Conservation (phyloP, 345 rosid species). For the Dipteronia dyeriana region DNA sequence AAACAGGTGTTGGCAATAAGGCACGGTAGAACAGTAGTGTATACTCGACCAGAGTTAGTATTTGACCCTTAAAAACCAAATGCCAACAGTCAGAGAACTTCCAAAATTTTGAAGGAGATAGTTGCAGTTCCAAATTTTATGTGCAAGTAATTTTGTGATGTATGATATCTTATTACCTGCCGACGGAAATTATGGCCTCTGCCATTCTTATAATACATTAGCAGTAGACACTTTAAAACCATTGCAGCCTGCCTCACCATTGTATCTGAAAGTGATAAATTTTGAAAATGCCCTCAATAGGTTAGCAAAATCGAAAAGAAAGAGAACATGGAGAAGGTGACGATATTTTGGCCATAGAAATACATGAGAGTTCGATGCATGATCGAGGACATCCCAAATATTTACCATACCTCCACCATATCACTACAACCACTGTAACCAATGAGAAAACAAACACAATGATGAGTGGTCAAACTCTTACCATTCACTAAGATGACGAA, state of each 20-base stretch:
- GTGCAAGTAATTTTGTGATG: background rate
- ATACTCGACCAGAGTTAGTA: slow-evolving; percentile 79
- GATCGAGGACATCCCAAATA: background rate
- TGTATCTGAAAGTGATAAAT: slow-evolving; percentile 44
- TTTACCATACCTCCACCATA: background rate
- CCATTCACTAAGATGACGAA: slow-evolving; percentile 62
- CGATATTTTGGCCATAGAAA: background rate
- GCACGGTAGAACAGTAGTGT: slow-evolving; percentile 71
- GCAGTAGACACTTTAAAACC: slow-evolving; percentile 55
- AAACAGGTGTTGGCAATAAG: slow-evolving; percentile 82
- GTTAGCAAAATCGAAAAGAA: slow-evolving; percentile 2
- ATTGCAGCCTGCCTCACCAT: slow-evolving; percentile 59
- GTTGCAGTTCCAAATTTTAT: background rate
- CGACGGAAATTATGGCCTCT: slow-evolving; percentile 49
- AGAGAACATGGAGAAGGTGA: background rate
- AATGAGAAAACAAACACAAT: background rate
- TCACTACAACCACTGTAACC: background rate
- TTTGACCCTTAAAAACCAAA: slow-evolving; percentile 61
- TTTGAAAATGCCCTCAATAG: background rate
- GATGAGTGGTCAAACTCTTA: slow-evolving; percentile 23
- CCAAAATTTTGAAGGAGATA: background rate
- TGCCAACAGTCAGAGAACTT: slow-evolving; percentile 15
- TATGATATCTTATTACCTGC: slow-evolving; percentile 40
- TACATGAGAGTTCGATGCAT: background rate
- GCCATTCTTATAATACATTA: slow-evolving; percentile 59